Evolutionary conservation across 495 filamentous ascomycete genomes (phyloP).

Genomic region (Talaromyces adpressus): DNA sequence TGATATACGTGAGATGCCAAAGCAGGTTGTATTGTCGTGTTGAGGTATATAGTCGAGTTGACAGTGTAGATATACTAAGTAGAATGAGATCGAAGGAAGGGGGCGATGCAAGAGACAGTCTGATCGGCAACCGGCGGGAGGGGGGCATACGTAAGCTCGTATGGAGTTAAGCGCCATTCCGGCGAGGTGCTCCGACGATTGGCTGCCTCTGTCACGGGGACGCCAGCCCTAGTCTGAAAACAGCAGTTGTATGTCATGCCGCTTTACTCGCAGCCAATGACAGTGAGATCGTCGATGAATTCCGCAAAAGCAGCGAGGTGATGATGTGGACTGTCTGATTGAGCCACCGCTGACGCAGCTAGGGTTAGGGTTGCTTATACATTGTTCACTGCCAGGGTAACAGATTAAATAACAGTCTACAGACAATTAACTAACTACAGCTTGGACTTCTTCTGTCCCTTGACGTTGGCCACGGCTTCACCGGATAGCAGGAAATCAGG

Average conservation of each 20-base stretch:
- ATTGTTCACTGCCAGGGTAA: not conserved
- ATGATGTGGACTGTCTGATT: not conserved
- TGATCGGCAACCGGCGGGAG: not conserved
- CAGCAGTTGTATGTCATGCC: not conserved
- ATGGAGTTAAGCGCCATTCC: not conserved
- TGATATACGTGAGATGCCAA: not conserved
- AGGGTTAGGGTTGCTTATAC: not conserved
- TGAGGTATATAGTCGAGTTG: not conserved
- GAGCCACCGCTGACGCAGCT: not conserved
- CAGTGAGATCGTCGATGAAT: not conserved
- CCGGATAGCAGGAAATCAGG: slow-evolving; percentile 59
- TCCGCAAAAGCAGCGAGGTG: not conserved
- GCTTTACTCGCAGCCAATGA: not conserved
- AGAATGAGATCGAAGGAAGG: not conserved
- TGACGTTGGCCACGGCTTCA: slow-evolving; percentile 47
- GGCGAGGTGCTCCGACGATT: not conserved
- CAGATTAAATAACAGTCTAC: too few species aligned
- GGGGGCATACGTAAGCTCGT: slow-evolving; percentile 3
- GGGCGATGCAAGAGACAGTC: not conserved
- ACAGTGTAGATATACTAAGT: not conserved
- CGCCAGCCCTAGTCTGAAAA: not conserved
- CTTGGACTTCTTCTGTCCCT: slow-evolving; percentile 56
- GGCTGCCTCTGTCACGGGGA: not conserved
- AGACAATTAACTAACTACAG: slow-evolving; percentile 40
- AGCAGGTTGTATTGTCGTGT: not conserved